phyloP scores from a whole-genome alignment of 163 green algal genomes.

The Scenedesmus sp. region DNA sequence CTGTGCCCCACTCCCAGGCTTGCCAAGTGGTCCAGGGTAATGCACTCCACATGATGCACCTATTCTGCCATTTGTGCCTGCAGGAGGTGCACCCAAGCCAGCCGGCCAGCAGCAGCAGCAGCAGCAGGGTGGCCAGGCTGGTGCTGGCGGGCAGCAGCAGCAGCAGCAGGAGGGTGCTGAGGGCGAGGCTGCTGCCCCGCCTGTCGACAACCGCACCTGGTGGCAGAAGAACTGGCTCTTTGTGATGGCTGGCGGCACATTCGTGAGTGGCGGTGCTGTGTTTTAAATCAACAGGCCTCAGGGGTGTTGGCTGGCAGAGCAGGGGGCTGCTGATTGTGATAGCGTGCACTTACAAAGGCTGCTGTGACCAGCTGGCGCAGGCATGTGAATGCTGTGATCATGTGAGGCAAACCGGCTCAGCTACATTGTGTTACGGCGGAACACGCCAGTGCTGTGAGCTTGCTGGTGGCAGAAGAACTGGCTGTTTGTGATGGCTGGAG shows the following conservation, averaged over 20 bases:
- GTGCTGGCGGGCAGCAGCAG: neutral
- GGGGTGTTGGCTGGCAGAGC: too few relatives aligned
- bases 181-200: neutral
- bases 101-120: neutral
- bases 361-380: too few relatives aligned
- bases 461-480: neutral
- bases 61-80: neutral
- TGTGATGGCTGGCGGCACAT: slow-evolving; percentile 36
- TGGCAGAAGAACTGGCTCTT: slow-evolving; percentile 53
- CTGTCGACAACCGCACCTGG: slow-evolving; percentile 32
- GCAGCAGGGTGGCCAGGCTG: slow-evolving; percentile 3
- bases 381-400: too few relatives aligned
- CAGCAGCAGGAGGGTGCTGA: neutral
- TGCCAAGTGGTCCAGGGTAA: too few relatives aligned
- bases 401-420: too few relatives aligned
- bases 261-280: slow-evolving; percentile 10
- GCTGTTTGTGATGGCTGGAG: neutral
- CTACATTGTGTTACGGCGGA: too few relatives aligned
- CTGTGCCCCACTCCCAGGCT: too few relatives aligned
- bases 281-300: neutral
- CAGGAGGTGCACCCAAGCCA: slow-evolving; percentile 4
- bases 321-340: too few relatives aligned
- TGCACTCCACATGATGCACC: too few relatives aligned
- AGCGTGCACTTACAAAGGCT: too few relatives aligned
- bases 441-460: too few relatives aligned